Base-by-base conservation (phyloP, 176 grass and related monocot species). In the Eremochloa ophiuroides region DNA sequence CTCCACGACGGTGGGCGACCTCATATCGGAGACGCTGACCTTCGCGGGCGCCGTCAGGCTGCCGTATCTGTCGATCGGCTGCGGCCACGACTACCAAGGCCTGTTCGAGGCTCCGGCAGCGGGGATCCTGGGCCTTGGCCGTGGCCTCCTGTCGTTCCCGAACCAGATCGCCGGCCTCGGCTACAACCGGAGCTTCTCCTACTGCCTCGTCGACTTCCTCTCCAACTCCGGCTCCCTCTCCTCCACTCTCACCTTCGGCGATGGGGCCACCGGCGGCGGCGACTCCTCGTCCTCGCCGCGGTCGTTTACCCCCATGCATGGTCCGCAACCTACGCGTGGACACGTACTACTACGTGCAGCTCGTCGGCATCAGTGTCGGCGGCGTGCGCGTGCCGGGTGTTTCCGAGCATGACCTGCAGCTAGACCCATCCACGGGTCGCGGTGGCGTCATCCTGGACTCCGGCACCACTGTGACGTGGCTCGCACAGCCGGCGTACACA, bases 381-480 rank as follows among this genome's bases (percentile, higher is more conserved):
- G 91, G 91, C 72, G 85, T 89, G 68, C 89, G 80, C 39, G 85
- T 97, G 27, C 58, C 91, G 4, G 94, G 94, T 64, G 65, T 97
- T 3, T 58, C 81, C 9, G 77, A 72, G 18, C 86, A 89, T 17
- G 87, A 92, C 90, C 91, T 94, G 34, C 83, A 88, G 8, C 82
- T 97, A 0, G 83, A 97, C 85, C 89, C 94, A 0, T 41, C 78
- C 22, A 92, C 87, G 0, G 94, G 94, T 6, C 90, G 82, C 30
- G 91, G 94, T 35, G 94, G 94, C 20, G 91, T 92, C 50, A 97
- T 97, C 81, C 86, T 97, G 29, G 94, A 97, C 86, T 97, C 94
- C 3, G 94, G 94, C 64, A 97, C 91, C 11, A 90, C 94, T 11
- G 91, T 97, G 5, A 97, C 94, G 20, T 83, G 91, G 6, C 84